Conservation (phyloP, 2,329 filamentous ascomycete species). For the Aspergillus quadrilineatus region DNA sequence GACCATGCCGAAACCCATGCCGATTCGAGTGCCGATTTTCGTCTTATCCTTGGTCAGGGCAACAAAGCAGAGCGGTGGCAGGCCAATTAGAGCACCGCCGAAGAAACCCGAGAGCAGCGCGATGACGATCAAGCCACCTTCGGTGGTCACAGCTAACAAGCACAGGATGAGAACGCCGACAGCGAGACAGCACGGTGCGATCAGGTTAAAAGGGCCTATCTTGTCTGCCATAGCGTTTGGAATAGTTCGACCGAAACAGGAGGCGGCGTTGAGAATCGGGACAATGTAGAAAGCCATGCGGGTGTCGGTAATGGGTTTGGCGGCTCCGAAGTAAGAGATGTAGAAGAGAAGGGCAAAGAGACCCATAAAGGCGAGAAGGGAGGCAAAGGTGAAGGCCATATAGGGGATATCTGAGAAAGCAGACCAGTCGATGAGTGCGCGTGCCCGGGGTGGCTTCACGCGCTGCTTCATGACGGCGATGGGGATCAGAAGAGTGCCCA, state of each 20-base stretch:
- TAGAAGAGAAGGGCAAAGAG: conserved; percentile 27
- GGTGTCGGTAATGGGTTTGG: neutral
- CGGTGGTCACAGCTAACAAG: conserved; percentile 30
- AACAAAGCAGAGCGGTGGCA: conserved; percentile 40
- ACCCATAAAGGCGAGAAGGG: conserved; percentile 12
- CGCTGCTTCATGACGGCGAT: conserved; percentile 10
- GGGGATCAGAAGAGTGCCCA: neutral
- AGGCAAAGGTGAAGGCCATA: neutral
- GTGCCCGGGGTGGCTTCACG: neutral
- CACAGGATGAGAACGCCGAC: conserved; percentile 33
- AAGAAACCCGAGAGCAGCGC: conserved; percentile 42
- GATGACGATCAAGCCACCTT: conserved; percentile 31
- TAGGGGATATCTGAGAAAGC: conserved; percentile 4
- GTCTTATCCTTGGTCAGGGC: conserved; percentile 31
- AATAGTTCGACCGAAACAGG: conserved; percentile 35
- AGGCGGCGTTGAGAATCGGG: conserved; percentile 33
- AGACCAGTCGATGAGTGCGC: conserved; percentile 2
- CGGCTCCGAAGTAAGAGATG: conserved; percentile 20
- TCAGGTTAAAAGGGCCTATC: conserved; percentile 39
- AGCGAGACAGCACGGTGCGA: conserved; percentile 26
- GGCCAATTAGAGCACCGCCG: conserved; percentile 40
- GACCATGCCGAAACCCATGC: conserved; percentile 38
- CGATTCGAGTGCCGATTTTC: conserved; percentile 43
- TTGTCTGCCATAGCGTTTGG: conserved; percentile 36
- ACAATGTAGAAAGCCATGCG: conserved; percentile 32